These are phyloP conservation scores for Hippophae tibetana DNA, from an alignment of 306 rosid species.

Conservation along the genomic window DNA sequence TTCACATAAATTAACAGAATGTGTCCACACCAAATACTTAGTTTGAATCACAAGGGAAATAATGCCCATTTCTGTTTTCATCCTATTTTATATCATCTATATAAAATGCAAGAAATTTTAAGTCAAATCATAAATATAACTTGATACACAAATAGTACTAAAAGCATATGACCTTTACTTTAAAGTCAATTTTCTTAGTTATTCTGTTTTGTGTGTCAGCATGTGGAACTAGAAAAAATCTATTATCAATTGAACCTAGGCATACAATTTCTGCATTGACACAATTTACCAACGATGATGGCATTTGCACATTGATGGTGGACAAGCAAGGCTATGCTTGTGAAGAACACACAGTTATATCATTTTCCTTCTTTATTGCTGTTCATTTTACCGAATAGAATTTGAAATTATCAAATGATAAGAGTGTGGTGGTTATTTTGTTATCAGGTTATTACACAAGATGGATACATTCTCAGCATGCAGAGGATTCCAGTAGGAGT, in stretches of 20 bases:
- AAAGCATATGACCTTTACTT: slow-evolving; percentile 20
- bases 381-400: slow-evolving; percentile 15
- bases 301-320: slow-evolving; percentile 42
- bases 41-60: slow-evolving; percentile 14
- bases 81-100: slow-evolving; percentile 13
- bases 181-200: slow-evolving; percentile 2
- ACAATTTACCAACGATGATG: slow-evolving; percentile 13
- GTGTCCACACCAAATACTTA: slow-evolving; percentile 19
- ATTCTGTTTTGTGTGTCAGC: slow-evolving; percentile 17
- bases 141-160: background rate
- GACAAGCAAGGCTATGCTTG: slow-evolving; percentile 49
- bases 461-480: slow-evolving; percentile 52
- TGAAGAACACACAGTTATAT: slow-evolving; percentile 41
- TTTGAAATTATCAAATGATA: slow-evolving; percentile 5
- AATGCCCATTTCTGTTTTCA: slow-evolving; percentile 15
- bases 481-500: slow-evolving; percentile 34
- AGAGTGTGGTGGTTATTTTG: slow-evolving; percentile 8
- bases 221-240: slow-evolving; percentile 19
- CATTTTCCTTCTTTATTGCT: slow-evolving; percentile 1
- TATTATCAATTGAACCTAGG: background rate
- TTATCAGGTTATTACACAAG: slow-evolving; percentile 49
- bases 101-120: slow-evolving; percentile 3
- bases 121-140: background rate
- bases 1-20: background rate
- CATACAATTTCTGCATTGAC: slow-evolving; percentile 12